phyloP scores from a whole-genome alignment of 352 stramenopile species.

The Phytophthora fragariaefolia region DNA sequence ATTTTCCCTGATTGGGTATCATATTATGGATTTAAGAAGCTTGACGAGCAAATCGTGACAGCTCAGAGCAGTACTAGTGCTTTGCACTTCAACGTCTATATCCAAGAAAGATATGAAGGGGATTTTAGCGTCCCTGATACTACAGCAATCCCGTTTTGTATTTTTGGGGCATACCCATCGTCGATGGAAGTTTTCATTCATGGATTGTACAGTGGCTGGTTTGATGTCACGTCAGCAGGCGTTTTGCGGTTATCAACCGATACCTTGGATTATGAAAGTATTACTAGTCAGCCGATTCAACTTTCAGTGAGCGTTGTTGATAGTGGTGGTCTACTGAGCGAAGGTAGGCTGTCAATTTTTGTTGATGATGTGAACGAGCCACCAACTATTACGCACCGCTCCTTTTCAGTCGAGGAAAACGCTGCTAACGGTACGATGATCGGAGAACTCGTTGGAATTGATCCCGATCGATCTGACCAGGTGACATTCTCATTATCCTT shows the following conservation, averaged over 20 bases:
- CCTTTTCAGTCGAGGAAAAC: slow-evolving; percentile 59
- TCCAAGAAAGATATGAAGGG: slow-evolving; percentile 7
- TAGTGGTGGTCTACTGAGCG: slow-evolving; percentile 40
- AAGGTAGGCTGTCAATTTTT: slow-evolving; percentile 44
- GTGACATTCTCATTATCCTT: slow-evolving; percentile 36
- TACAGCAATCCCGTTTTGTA: slow-evolving; percentile 12
- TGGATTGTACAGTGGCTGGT: slow-evolving; percentile 23
- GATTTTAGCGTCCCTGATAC: slow-evolving; percentile 19
- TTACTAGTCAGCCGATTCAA: slow-evolving; percentile 33
- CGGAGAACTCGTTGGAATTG: slow-evolving; percentile 37
- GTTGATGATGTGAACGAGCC: slow-evolving; percentile 65
- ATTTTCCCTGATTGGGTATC: slow-evolving; percentile 21
- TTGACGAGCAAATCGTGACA: slow-evolving; percentile 14
- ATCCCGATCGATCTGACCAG: slow-evolving; percentile 48
- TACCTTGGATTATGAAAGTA: slow-evolving; percentile 50
- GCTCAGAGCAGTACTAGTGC: slow-evolving; percentile 41
- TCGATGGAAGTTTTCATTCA: slow-evolving; percentile 35
- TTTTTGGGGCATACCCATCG: slow-evolving; percentile 39
- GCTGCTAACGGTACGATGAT: slow-evolving; percentile 47
- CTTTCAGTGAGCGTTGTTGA: slow-evolving; percentile 47
- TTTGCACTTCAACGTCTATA: slow-evolving; percentile 33
- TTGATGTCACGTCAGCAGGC: slow-evolving; percentile 33
- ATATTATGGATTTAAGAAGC: slow-evolving; percentile 14
- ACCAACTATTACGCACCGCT: slow-evolving; percentile 36
- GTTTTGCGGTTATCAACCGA: slow-evolving; percentile 30